Conservation (phyloP, 345 rosid species). For the Lumnitzera littorea region DNA sequence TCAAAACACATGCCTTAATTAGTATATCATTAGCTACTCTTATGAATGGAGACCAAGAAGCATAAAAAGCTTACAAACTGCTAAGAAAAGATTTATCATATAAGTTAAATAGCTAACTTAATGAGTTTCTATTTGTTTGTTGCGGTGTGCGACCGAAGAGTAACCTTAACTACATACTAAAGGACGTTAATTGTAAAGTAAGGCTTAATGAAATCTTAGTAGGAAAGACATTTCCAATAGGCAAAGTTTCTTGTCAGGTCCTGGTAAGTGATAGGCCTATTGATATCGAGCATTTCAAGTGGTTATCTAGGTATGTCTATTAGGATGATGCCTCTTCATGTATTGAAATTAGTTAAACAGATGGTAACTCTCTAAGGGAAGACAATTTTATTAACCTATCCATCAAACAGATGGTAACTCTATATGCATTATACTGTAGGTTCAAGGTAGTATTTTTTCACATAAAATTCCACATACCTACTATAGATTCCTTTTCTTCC, state of each 20-base stretch:
- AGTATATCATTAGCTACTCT: too few species aligned
- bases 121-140: conserved; percentile 21
- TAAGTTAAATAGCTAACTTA: conserved; percentile 29
- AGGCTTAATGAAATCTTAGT: conserved; percentile 68
- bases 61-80: conserved; percentile 22
- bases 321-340: conserved; percentile 78
- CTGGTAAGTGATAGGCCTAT: conserved; percentile 55
- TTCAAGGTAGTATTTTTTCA: too few species aligned
- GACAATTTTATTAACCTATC: conserved; percentile 67
- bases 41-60: too few species aligned
- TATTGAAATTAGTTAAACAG: conserved; percentile 34
- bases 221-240: conserved; percentile 35
- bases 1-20: too few species aligned
- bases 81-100: conserved; percentile 26
- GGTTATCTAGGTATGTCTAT: conserved; percentile 67
- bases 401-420: conserved; percentile 32
- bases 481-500: too few species aligned
- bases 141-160: conserved; percentile 16
- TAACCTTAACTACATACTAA: conserved; percentile 37
- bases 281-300: conserved; percentile 42
- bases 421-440: too few species aligned
- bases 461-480: too few species aligned
- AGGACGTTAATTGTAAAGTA: conserved; percentile 58
- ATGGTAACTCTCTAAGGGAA: conserved; percentile 65
- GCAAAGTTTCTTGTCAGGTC: conserved; percentile 45